phyloP scores from a whole-genome alignment of 805 yeast species.

The Cyberlindnera misumaiensis region DNA sequence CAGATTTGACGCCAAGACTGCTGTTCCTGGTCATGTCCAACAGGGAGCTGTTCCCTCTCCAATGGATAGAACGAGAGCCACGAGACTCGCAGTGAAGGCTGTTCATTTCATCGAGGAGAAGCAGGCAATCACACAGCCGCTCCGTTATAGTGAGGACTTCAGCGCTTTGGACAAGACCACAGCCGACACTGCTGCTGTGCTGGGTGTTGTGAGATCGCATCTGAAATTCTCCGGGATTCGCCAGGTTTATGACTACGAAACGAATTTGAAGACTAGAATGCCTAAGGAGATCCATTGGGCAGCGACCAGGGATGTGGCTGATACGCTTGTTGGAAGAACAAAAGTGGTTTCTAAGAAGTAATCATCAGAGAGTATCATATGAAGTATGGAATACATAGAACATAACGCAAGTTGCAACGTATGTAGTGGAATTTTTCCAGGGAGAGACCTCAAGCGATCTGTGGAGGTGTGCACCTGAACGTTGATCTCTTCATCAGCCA shows the following conservation, averaged over 20 bases:
- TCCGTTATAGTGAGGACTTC: slow-evolving; percentile 38
- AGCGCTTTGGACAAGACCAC: slow-evolving; percentile 31
- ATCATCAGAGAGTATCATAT: no score
- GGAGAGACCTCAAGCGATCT: no score
- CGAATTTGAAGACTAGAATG: slow-evolving; percentile 74
- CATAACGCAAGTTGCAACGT: no score
- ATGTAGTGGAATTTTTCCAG: no score
- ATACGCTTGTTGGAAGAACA: slow-evolving; percentile 72
- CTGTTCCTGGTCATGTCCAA: slow-evolving; percentile 82
- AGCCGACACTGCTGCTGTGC: slow-evolving; percentile 62
- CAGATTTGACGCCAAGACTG: slow-evolving; percentile 70
- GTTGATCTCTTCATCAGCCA: no score
- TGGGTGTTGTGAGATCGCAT: slow-evolving; percentile 78
- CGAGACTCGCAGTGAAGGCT: slow-evolving; percentile 63
- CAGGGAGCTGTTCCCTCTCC: slow-evolving; percentile 78
- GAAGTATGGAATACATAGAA: no score
- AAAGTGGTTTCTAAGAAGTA: slow-evolving; percentile 3
- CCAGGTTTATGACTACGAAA: slow-evolving; percentile 78
- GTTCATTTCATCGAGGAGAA: slow-evolving; percentile 58
- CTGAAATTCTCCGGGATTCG: slow-evolving; percentile 68
- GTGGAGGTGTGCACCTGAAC: no score
- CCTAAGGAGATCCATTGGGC: slow-evolving; percentile 88
- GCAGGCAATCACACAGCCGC: slow-evolving; percentile 33
- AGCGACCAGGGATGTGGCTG: slow-evolving; percentile 66
- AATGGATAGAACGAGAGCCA: slow-evolving; percentile 70